A percentile compares a stretch with the other conserved stretches of the same genome.
Evolutionary conservation across 805 yeast genomes (phyloP).

Genomic region (Ogataea ramenticola): DNA sequence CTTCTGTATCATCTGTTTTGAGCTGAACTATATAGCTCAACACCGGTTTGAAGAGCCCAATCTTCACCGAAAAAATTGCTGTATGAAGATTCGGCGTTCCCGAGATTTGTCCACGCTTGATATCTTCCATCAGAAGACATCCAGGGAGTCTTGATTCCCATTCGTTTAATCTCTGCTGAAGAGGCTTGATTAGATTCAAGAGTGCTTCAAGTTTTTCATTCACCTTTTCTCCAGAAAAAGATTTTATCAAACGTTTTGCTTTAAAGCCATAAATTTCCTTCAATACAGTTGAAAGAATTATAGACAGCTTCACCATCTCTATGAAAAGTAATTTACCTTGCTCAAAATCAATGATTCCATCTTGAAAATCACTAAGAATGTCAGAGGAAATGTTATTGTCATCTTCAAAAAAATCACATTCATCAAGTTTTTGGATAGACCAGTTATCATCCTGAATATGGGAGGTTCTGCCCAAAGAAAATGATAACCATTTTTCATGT

Average conservation of each 20-base stretch:
- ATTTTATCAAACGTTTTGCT: neutral
- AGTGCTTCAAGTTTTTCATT: constrained; percentile 4
- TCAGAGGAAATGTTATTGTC: constrained; percentile 28
- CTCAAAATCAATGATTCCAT: constrained; percentile 8
- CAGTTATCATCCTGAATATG: constrained; percentile 36
- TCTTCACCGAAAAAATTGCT: constrained; percentile 5
- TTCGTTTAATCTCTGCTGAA: constrained; percentile 7
- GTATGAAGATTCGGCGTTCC: constrained; percentile 10
- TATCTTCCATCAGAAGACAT: constrained; percentile 6
- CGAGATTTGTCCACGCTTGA: constrained; percentile 11
- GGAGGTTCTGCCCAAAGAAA: constrained; percentile 36
- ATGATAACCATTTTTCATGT: constrained; percentile 42
- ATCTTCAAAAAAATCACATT: constrained; percentile 38
- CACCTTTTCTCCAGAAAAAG: constrained; percentile 1
- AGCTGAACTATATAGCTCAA: constrained; percentile 5
- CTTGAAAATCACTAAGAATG: constrained; percentile 17
- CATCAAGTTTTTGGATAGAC: constrained; percentile 31
- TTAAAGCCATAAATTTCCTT: constrained; percentile 5
- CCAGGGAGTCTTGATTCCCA: constrained; percentile 9
- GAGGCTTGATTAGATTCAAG: constrained; percentile 3
- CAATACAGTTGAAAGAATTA: constrained; percentile 6
- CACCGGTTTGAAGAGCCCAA: constrained; percentile 9
- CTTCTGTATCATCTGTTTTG: constrained; percentile 1
- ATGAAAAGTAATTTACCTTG: constrained; percentile 10
- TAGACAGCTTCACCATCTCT: constrained; percentile 8